Conservation (phyloP, 2,329 filamentous ascomycete genomes). For the Sarocladiaceae sp. region DNA sequence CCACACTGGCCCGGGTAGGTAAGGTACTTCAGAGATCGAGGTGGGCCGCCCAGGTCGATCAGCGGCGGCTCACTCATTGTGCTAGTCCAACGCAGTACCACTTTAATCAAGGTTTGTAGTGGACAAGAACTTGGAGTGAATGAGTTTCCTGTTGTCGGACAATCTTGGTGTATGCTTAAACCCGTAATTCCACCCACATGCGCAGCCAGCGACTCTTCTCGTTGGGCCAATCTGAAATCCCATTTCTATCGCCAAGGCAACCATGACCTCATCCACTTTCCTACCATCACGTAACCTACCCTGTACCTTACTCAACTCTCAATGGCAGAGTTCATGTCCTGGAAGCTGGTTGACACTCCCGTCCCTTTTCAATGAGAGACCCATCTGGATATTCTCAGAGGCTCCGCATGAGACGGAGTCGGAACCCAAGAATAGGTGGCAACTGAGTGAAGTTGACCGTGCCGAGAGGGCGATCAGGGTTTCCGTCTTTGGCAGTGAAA, state of each 20-base stretch:
- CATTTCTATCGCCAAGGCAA: neutral
- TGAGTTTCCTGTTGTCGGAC: no score
- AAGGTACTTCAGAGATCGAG: no score
- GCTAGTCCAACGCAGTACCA: no score
- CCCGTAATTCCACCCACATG: neutral
- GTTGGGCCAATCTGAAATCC: neutral
- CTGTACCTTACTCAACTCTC: no score
- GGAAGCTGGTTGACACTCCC: no score
- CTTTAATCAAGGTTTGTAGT: no score
- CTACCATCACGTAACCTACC: neutral
- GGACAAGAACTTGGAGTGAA: no score
- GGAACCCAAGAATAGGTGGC: slow-evolving; percentile 22
- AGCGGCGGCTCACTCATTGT: no score
- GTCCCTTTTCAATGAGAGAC: neutral
- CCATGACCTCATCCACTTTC: slow-evolving; percentile 4
- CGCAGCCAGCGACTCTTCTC: neutral
- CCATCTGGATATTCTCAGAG: no score
- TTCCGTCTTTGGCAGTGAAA: slow-evolving; percentile 29
- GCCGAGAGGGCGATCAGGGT: slow-evolving; percentile 22
- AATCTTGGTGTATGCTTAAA: slow-evolving; percentile 2
- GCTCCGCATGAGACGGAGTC: neutral
- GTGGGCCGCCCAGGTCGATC: slow-evolving; percentile 1
- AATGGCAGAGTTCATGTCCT: no score
- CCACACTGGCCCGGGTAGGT: neutral
- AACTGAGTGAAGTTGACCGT: slow-evolving; percentile 33